Conservation (phyloP, 169 alveolate species). For the Plasmodium sp. region DNA sequence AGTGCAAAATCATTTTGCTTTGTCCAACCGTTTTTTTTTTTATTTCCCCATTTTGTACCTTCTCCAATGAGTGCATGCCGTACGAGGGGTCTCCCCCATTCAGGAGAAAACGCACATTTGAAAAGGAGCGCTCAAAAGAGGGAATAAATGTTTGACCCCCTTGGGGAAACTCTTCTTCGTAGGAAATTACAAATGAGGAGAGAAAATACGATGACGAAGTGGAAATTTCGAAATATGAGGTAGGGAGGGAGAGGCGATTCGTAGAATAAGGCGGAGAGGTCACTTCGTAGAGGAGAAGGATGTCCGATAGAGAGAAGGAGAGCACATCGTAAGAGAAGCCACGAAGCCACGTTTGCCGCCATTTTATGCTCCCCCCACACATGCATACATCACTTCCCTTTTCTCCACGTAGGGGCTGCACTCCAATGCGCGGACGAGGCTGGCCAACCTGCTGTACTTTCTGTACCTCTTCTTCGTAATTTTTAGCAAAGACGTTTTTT, state of each 20-base stretch:
- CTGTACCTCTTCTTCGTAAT: slow-evolving; percentile 47
- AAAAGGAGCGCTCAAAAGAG: not conserved
- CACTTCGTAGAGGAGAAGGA: not conserved
- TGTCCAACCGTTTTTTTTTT: not conserved
- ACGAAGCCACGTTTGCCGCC: not conserved
- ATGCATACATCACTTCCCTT: not conserved
- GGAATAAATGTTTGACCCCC: not conserved
- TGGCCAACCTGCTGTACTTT: not conserved
- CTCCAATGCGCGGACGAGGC: not conserved
- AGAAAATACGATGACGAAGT: not conserved
- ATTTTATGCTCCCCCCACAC: not conserved
- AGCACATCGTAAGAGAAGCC: not conserved
- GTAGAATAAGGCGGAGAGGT: not conserved
- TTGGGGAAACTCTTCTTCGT: not conserved
- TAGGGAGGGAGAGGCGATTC: not conserved
- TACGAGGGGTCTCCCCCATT: not conserved
- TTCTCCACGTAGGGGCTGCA: not conserved
- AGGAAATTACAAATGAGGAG: slow-evolving; percentile 25
- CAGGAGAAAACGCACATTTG: not conserved
- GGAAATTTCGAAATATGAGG: slow-evolving; percentile 8
- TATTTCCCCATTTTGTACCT: not conserved
- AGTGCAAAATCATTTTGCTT: not conserved
- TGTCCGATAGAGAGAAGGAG: not conserved
- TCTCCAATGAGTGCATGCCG: not conserved
- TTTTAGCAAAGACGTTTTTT: slow-evolving; percentile 56